Evolutionary conservation across 306 rosid genomes (phyloP).

Genomic region (apple (Malus domestica)): DNA sequence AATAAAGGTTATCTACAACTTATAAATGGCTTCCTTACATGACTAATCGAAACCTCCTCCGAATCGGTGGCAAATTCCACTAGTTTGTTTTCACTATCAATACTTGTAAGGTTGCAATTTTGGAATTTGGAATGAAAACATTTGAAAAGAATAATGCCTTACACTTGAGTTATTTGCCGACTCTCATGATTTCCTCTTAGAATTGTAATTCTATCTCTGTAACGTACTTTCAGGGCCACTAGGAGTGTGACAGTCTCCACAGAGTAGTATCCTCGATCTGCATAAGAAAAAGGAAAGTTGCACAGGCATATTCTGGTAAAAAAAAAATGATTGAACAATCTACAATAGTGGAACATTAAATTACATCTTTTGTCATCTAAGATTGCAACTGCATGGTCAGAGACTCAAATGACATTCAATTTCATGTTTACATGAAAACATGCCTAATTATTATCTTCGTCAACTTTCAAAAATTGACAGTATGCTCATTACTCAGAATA

Average conservation of each 20-base stretch:
- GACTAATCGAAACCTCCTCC: neutral
- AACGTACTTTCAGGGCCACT: conserved; percentile 94
- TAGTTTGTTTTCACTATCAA: neutral
- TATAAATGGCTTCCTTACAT: neutral
- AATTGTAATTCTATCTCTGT: conserved; percentile 97
- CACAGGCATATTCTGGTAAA: neutral
- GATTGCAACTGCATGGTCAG: neutral
- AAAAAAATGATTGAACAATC: neutral
- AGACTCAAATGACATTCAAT: neutral
- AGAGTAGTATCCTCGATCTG: conserved; percentile 64
- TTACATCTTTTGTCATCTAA: neutral
- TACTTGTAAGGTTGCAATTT: neutral
- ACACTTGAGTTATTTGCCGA: conserved; percentile 99
- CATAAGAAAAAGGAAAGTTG: neutral
- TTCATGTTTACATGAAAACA: neutral
- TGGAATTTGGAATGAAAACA: neutral
- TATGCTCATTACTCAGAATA: neutral
- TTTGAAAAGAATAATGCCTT: conserved; percentile 25
- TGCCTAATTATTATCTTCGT: neutral
- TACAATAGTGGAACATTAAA: neutral
- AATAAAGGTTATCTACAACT: neutral
- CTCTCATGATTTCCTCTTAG: conserved; percentile 98
- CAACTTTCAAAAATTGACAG: neutral
- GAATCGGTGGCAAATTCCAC: neutral
- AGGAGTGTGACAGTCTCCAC: conserved; percentile 96